Conservation (phyloP, 306 rosid genomes). For the Neltuma alba region DNA sequence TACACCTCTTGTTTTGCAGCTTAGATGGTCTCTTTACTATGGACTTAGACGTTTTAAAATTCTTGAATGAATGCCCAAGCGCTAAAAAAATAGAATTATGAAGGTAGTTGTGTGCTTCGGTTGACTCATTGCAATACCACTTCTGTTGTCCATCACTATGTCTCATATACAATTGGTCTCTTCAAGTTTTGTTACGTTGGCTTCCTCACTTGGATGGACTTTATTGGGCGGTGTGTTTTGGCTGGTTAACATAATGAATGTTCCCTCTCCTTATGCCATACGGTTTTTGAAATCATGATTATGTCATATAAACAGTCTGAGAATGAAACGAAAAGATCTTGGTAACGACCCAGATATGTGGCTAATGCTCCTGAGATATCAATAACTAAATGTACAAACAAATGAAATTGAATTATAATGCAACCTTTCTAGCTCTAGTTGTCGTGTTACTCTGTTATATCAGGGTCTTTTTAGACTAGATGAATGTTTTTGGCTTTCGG, state of each 20-base stretch:
- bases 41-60: background rate
- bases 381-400: background rate
- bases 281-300: background rate
- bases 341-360: background rate
- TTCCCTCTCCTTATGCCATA: background rate
- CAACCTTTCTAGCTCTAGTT: background rate
- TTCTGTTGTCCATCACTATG: background rate
- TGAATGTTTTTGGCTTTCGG: background rate
- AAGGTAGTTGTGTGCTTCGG: background rate
- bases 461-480: background rate
- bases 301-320: background rate
- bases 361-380: background rate
- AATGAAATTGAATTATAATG: background rate
- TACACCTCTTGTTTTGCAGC: background rate
- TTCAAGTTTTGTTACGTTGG: background rate
- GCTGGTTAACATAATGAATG: background rate
- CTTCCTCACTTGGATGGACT: background rate
- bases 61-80: background rate
- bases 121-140: background rate
- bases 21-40: background rate
- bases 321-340: background rate
- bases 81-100: background rate
- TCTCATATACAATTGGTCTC: background rate
- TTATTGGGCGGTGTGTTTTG: background rate
- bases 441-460: background rate